phyloP scores from a whole-genome alignment of 495 filamentous ascomycete species.

The Penicillium antarcticum region DNA sequence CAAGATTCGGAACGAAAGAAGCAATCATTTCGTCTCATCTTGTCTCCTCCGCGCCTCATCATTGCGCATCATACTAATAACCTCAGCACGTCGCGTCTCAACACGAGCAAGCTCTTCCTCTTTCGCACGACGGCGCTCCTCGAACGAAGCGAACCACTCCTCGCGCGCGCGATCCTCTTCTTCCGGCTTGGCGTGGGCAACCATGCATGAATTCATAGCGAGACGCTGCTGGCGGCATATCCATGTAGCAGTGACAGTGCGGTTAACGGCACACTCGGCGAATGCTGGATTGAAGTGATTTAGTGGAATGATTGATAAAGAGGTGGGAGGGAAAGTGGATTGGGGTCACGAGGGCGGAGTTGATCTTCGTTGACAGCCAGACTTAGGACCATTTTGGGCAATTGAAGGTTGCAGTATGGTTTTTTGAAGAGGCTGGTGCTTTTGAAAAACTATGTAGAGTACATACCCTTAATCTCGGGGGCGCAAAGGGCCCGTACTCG shows the following conservation, averaged over 20 bases:
- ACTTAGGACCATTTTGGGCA: neutral
- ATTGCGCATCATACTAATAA: conserved; percentile 53
- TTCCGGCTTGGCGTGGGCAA: conserved; percentile 73
- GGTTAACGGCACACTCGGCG: conserved; percentile 80
- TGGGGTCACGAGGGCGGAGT: neutral
- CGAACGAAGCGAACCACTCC: conserved; percentile 81
- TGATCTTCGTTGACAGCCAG: neutral
- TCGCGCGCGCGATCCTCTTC: conserved; percentile 87
- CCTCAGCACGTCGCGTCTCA: conserved; percentile 44
- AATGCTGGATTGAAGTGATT: conserved; percentile 56
- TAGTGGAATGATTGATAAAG: neutral
- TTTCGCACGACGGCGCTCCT: conserved; percentile 60
- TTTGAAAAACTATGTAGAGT: neutral
- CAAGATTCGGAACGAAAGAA: neutral
- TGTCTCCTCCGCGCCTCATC: conserved; percentile 41
- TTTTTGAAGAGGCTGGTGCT: too few relatives aligned
- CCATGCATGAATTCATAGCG: conserved; percentile 93
- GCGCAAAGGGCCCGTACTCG: conserved; percentile 76
- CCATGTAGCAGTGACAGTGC: conserved; percentile 83
- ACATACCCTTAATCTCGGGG: conserved; percentile 79
- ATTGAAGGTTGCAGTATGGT: neutral
- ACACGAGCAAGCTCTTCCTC: conserved; percentile 55
- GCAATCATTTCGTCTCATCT: conserved; percentile 20
- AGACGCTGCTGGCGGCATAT: conserved; percentile 73
- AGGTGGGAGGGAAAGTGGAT: neutral